A percentile compares a stretch with the other conserved stretches of the same genome.
Conservation (phyloP, 352 stramenopile species). For the Phytophthora cryptogea region DNA sequence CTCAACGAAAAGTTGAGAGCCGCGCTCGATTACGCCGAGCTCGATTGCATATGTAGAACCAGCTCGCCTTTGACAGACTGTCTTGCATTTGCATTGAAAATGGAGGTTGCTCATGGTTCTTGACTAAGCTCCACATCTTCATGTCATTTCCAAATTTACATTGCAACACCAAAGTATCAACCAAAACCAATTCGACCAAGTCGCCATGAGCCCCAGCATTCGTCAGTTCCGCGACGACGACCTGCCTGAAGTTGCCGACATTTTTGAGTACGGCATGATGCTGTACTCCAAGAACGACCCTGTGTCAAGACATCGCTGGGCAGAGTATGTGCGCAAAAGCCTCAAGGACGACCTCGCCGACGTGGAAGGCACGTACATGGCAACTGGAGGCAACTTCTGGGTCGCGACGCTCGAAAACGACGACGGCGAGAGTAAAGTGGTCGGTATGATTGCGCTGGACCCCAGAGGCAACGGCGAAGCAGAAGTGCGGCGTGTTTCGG, state of each 20-base stretch:
- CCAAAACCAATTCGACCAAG: background rate
- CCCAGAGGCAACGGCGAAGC: slow-evolving; percentile 17
- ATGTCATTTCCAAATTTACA: slow-evolving; percentile 1
- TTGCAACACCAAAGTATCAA: slow-evolving; percentile 1
- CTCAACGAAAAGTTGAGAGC: slow-evolving; percentile 29
- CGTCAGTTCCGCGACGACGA: slow-evolving; percentile 41
- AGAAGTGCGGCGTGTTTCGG: slow-evolving; percentile 39
- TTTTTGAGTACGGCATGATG: slow-evolving; percentile 51
- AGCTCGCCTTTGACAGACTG: too few species aligned
- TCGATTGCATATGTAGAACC: too few species aligned
- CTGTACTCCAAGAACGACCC: slow-evolving; percentile 33
- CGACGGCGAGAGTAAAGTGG: slow-evolving; percentile 22
- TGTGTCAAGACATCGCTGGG: slow-evolving; percentile 20
- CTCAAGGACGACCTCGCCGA: slow-evolving; percentile 41
- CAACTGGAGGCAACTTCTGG: slow-evolving; percentile 51
- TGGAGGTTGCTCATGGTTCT: too few species aligned
- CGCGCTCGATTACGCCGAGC: too few species aligned
- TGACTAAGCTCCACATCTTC: background rate
- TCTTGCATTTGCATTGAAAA: too few species aligned
- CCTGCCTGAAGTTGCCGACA: slow-evolving; percentile 30
- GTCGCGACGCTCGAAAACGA: slow-evolving; percentile 32
- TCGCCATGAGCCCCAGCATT: slow-evolving; percentile 26
- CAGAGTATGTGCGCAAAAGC: slow-evolving; percentile 38
- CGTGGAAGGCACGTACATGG: slow-evolving; percentile 40
- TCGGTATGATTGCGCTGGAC: slow-evolving; percentile 36